A percentile compares a stretch with the other conserved stretches of the same genome.
Evolutionary conservation across 192 early-diverging fungal species (phyloP).

Genomic region (Backusella morwellensis): DNA sequence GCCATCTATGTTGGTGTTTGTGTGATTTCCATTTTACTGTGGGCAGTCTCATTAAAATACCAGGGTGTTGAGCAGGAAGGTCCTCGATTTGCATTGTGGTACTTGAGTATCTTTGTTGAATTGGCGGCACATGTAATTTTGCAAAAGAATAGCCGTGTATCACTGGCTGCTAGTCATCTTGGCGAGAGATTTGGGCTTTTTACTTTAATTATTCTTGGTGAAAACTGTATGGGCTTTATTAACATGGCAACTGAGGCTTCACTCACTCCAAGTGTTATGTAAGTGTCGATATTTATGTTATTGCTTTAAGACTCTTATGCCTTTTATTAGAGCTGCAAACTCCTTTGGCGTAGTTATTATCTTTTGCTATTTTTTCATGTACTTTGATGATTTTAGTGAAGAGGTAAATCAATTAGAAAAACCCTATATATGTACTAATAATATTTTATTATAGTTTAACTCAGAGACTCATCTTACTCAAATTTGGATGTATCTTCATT

Average conservation of each 20-base stretch:
- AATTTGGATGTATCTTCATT: constrained; percentile 48
- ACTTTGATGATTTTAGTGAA: constrained; percentile 49
- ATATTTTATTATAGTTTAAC: neutral
- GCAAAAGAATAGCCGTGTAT: constrained; percentile 38
- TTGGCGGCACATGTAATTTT: constrained; percentile 34
- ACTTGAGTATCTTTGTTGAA: constrained; percentile 41
- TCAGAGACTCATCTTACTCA: constrained; percentile 22
- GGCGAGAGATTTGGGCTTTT: constrained; percentile 47
- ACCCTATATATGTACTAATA: neutral
- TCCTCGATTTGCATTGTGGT: constrained; percentile 38
- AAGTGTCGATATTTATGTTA: constrained; percentile 8
- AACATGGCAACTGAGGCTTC: constrained; percentile 29
- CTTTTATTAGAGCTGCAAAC: constrained; percentile 20
- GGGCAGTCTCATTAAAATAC: constrained; percentile 25
- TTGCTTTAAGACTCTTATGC: neutral
- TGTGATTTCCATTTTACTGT: constrained; percentile 20
- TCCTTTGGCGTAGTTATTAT: constrained; percentile 46
- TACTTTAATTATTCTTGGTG: constrained; percentile 45
- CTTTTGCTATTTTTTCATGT: constrained; percentile 48
- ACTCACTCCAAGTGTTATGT: constrained; percentile 13
- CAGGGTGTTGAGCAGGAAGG: neutral
- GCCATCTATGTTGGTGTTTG: constrained; percentile 25
- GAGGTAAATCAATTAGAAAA: constrained; percentile 27
- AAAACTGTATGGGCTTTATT: constrained; percentile 41
- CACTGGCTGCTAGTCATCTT: constrained; percentile 44